phyloP scores from a whole-genome alignment of 495 filamentous ascomycete species.

The Penicillium soppii region DNA sequence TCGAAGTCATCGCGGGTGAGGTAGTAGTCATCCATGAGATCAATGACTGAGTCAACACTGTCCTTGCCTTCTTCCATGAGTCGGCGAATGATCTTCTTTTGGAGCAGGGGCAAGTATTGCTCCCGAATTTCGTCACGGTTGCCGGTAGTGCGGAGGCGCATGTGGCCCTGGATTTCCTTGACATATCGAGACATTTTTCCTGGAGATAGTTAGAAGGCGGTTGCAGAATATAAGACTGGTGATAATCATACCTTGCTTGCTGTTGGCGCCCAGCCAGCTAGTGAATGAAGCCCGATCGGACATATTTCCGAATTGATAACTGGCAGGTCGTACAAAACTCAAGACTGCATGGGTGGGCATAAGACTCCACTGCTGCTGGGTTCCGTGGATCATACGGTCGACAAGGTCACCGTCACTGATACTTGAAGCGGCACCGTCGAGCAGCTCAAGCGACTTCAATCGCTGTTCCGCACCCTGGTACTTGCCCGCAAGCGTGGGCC shows the following conservation, averaged over 20 bases:
- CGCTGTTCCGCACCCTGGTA: constrained; percentile 64
- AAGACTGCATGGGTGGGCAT: constrained; percentile 98
- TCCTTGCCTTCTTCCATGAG: constrained; percentile 74
- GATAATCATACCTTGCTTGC: constrained; percentile 66
- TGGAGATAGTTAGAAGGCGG: constrained; percentile 26
- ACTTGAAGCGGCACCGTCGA: constrained; percentile 84
- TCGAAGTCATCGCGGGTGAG: constrained; percentile 96
- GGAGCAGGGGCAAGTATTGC: constrained; percentile 89
- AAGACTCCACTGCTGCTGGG: constrained; percentile 95
- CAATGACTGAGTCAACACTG: constrained; percentile 68
- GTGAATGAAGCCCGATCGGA: constrained; percentile 67
- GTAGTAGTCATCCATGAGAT: constrained; percentile 96
- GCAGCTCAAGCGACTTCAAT: constrained; percentile 78
- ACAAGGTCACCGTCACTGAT: constrained; percentile 97
- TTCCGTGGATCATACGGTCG: constrained; percentile 96
- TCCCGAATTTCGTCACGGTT: constrained; percentile 93
- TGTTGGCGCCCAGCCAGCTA: constrained; percentile 91
- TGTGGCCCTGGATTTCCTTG: constrained; percentile 96
- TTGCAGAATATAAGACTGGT: constrained; percentile 7
- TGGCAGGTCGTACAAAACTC: constrained; percentile 90
- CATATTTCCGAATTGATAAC: constrained; percentile 78
- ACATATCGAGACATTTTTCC: constrained; percentile 79
- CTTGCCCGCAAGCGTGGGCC: constrained; percentile 59
- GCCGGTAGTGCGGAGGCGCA: constrained; percentile 88
- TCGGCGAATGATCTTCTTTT: constrained; percentile 72